Conservation (phyloP, 768 basidiomycete genomes). For the Phanerochaete sordida region DNA sequence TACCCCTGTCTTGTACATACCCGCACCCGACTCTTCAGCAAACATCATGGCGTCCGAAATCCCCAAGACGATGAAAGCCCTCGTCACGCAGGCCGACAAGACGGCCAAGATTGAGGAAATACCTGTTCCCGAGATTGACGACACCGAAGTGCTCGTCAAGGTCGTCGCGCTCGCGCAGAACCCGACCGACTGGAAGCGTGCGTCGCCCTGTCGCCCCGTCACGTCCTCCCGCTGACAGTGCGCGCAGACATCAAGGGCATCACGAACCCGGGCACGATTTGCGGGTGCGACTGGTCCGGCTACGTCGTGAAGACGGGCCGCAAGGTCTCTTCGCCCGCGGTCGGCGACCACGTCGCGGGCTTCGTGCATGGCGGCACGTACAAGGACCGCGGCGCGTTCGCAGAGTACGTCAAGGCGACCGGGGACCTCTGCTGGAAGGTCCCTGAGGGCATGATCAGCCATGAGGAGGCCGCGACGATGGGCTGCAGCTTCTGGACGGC, state of each 20-base stretch:
- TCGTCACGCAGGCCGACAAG: constrained; percentile 11
- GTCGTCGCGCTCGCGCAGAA: constrained; percentile 22
- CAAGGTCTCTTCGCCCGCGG: constrained; percentile 8
- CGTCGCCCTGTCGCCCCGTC: no score
- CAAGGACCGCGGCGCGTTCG: constrained; percentile 22
- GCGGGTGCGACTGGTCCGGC: constrained; percentile 27
- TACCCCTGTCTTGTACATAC: not conserved
- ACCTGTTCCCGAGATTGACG: constrained; percentile 20
- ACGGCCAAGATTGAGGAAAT: constrained; percentile 16
- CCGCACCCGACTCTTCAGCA: not conserved
- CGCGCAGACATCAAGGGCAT: constrained; percentile 13
- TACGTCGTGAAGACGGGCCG: constrained; percentile 21
- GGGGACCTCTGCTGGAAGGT: constrained; percentile 23
- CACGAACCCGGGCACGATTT: constrained; percentile 15
- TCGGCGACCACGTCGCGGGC: constrained; percentile 27
- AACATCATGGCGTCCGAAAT: not conserved
- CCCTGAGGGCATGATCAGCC: constrained; percentile 14
- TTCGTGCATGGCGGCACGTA: constrained; percentile 23
- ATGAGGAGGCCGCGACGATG: constrained; percentile 19
- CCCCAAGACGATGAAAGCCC: constrained; percentile 24
- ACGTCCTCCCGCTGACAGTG: constrained; percentile 11
- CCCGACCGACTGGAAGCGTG: constrained; percentile 25
- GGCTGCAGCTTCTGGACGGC: constrained; percentile 20
- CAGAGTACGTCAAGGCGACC: constrained; percentile 25
- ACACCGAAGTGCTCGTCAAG: constrained; percentile 25